Base-by-base conservation (phyloP, 2,329 filamentous ascomycete genomes). In the Diplocarpon mali region DNA sequence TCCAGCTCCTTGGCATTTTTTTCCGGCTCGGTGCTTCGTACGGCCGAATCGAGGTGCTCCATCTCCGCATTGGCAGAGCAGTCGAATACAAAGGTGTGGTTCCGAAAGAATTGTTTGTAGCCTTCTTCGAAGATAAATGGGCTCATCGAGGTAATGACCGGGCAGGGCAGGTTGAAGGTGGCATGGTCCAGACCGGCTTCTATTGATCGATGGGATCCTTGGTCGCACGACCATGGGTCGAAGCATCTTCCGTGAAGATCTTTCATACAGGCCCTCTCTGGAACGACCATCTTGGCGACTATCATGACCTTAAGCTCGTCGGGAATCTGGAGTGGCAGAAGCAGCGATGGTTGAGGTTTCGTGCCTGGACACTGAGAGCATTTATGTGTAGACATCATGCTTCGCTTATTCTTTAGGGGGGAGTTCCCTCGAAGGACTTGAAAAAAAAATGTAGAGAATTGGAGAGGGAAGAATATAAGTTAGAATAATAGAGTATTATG, bases 1-100 rank as follows among this genome's bases (percentile, higher is more conserved):
- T 24, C 20, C 20, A 24, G 20, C 7, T 24, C 20, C 7, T 24
- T 24, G 4, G 20, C 20, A 24, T 4, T 24, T 24, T 3, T 24
- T 3, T 24, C 20, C 20, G 20, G 20, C 20, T 24, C 20, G 20
- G 20, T 24, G 20, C 20, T 24, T 24, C 20, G 20, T 3, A 24
- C 20, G 7, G 7, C 20, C 20, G 7, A 24, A 24, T 24, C 7
- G 20, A 24, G 3, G 3, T 24, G 3, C 20, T 24, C 4, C 20
- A 24, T 24, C 9, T 27, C 16, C 5, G 10, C 5, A 1, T 20
- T 5, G 34, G 14, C 20, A 12, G 11, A 38, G 17, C 36, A 16
- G 13, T 45, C 42, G 30, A 48, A 44, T 12, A 42, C 35, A 10
- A 48, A 48, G 4, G 31, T 34, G 11, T 48, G 40, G 7, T 44